A percentile compares a stretch with the other conserved stretches of the same genome.
Conservation (phyloP, 768 basidiomycete species). For the Macrolepiota dolichaula region DNA sequence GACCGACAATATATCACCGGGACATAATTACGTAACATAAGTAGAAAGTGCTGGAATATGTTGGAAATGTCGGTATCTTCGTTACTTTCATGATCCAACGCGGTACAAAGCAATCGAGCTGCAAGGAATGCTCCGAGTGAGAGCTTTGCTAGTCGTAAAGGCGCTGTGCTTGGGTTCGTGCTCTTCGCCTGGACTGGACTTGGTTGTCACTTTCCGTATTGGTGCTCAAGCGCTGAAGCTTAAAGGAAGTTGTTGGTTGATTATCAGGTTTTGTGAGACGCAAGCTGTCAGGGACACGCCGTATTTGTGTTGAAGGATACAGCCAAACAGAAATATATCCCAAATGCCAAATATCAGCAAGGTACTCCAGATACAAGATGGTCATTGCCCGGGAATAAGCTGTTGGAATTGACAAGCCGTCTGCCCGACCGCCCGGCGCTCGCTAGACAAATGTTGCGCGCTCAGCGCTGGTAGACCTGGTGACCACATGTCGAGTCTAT, state of each 20-base stretch:
- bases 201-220: no score
- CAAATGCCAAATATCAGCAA: not conserved
- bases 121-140: no score
- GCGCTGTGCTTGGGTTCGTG: no score
- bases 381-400: no score
- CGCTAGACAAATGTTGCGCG: not conserved
- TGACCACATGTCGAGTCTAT: not conserved
- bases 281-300: not conserved
- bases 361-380: not conserved
- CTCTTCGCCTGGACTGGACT: no score
- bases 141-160: no score
- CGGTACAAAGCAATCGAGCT: not conserved
- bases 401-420: no score
- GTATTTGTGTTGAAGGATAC: not conserved
- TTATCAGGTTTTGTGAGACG: not conserved
- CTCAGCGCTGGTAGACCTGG: not conserved
- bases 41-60: conserved; percentile 25
- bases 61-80: conserved; percentile 12
- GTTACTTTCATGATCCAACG: not conserved
- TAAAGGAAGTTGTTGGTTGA: not conserved
- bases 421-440: no score
- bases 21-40: conserved; percentile 22
- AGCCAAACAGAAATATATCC: not conserved
- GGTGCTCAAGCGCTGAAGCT: no score
- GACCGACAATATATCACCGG: not conserved